Percentiles rank a stretch among this genome's conserved stretches.
These are phyloP conservation scores for Trichosporon sp. DNA, from an alignment of 1,284 basidiomycete genomes.

Conservation along the genomic window DNA sequence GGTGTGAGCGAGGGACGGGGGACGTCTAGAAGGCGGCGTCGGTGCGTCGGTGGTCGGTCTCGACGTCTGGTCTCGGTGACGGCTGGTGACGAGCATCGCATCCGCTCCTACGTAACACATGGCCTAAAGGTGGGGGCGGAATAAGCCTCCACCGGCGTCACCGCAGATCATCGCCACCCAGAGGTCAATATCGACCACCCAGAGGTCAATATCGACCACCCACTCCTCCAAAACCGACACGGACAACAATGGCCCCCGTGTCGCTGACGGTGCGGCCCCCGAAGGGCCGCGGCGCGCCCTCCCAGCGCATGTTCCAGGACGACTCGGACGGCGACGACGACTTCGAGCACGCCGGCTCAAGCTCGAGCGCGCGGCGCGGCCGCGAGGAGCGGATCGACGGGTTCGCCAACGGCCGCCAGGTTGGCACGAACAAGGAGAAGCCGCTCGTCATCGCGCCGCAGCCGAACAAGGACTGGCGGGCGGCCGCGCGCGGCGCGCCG, in stretches of 20 bases:
- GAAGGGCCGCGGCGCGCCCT: constrained; percentile 27
- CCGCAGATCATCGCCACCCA: background rate
- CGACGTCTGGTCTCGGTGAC: background rate
- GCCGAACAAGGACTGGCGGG: constrained; percentile 83
- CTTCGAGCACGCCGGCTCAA: background rate
- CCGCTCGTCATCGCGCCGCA: constrained; percentile 77
- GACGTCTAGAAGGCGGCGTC: background rate
- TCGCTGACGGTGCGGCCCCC: constrained; percentile 48
- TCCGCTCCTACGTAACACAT: background rate
- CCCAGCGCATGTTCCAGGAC: constrained; percentile 38
- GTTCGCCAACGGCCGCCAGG: constrained; percentile 50
- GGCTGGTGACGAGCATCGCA: background rate
- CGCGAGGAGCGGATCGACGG: constrained; percentile 67
- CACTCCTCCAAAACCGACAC: constrained; percentile 5
- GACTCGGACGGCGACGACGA: constrained; percentile 42
- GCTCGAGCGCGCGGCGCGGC: background rate
- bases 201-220: background rate
- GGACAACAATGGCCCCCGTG: constrained; percentile 38
- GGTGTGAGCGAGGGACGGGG: background rate
- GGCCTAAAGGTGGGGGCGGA: background rate
- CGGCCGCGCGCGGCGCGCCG: constrained; percentile 54
- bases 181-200: background rate
- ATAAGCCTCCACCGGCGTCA: background rate
- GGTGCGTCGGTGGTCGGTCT: constrained; percentile 1
- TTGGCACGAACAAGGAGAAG: constrained; percentile 61